phyloP scores from a whole-genome alignment of 345 rosid genomes.

The Arabis hirsuta region DNA sequence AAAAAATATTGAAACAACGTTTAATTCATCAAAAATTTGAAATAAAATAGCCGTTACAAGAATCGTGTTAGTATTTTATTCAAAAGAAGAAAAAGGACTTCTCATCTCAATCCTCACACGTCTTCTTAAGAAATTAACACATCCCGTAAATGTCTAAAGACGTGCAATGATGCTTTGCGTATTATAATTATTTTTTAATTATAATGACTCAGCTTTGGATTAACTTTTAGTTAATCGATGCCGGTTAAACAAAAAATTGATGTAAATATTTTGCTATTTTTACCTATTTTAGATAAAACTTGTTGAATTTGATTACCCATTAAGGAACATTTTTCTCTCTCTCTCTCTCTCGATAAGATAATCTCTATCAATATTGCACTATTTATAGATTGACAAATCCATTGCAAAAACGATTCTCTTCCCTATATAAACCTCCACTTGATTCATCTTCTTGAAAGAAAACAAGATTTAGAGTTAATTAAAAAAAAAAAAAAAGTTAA shows the following conservation, averaged over 20 bases:
- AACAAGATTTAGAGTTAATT: neutral
- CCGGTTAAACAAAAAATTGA: neutral
- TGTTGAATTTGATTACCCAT: neutral
- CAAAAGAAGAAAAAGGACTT: neutral
- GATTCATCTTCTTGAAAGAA: neutral
- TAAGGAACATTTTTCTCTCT: slow-evolving; percentile 2
- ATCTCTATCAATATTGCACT: neutral
- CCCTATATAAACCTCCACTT: slow-evolving; percentile 20
- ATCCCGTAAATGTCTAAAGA: slow-evolving; percentile 30
- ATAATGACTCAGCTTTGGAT: slow-evolving; percentile 19
- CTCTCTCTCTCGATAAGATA: neutral
- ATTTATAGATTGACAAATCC: neutral
- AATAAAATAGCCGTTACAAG: slow-evolving; percentile 38
- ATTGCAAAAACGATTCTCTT: slow-evolving; percentile 1
- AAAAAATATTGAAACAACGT: neutral
- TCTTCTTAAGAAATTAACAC: slow-evolving; percentile 12
- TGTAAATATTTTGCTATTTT: neutral
- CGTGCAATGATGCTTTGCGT: slow-evolving; percentile 33
- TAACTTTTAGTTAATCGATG: neutral
- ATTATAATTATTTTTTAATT: neutral
- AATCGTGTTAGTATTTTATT: neutral
- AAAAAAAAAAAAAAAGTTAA: neutral
- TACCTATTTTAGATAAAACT: slow-evolving; percentile 16
- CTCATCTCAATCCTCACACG: slow-evolving; percentile 19
- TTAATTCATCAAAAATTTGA: neutral